These are phyloP conservation scores for Lipomyces yamadae DNA, from an alignment of 805 yeast genomes.

Conservation along the genomic window DNA sequence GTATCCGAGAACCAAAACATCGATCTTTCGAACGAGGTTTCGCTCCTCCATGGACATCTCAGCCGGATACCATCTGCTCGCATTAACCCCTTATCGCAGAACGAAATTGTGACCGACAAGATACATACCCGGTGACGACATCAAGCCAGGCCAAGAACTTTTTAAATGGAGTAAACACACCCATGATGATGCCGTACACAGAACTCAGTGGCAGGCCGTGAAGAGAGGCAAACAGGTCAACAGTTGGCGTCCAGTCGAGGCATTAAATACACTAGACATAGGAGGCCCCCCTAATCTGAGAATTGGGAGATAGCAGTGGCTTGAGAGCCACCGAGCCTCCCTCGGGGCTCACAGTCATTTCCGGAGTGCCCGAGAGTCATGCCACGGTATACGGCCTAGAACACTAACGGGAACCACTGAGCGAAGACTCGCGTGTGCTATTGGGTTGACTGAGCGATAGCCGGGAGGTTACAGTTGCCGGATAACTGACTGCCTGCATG, in stretches of 20 bases:
- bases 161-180: background rate
- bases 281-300: background rate
- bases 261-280: no score
- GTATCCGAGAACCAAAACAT: slow-evolving; percentile 57
- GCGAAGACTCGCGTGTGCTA: no score
- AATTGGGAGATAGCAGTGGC: background rate
- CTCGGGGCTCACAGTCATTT: no score
- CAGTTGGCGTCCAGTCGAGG: no score
- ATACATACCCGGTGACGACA: slow-evolving; percentile 6
- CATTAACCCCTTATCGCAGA: background rate
- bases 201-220: background rate
- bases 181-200: background rate
- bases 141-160: slow-evolving; percentile 12
- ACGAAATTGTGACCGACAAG: no score
- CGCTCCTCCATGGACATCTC: slow-evolving; percentile 48
- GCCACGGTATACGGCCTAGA: no score
- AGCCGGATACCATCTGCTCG: slow-evolving; percentile 26
- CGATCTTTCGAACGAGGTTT: slow-evolving; percentile 58
- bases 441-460: no score
- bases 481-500: no score
- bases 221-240: background rate
- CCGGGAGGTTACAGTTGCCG: no score
- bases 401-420: no score
- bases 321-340: no score
- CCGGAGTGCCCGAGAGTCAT: no score